A percentile compares a stretch with the other conserved stretches of the same genome.
phyloP scores from a whole-genome alignment of 257 asterid genomes.

The Rubia yunnanensis region DNA sequence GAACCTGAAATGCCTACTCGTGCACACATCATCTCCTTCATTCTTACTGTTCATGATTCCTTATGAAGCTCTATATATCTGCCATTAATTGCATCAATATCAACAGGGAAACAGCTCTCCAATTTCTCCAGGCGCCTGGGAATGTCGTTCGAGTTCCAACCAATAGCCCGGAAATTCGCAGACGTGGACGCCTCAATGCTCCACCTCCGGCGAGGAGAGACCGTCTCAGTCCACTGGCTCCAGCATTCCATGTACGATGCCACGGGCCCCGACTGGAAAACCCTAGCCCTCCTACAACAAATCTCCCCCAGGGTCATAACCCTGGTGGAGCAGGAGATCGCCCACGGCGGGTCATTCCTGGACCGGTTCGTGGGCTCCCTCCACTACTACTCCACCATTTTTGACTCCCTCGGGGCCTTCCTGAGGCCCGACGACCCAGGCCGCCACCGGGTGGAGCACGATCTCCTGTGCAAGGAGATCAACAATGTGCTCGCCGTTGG shows the following conservation, averaged over 20 bases:
- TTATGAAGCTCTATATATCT: no score
- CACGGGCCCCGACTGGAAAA: conserved; percentile 65
- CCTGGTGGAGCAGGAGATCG: conserved; percentile 63
- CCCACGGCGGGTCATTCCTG: conserved; percentile 57
- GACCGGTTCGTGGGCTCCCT: conserved; percentile 72
- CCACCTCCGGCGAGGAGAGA: conserved; percentile 37
- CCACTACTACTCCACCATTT: conserved; percentile 67
- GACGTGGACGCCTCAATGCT: conserved; percentile 32
- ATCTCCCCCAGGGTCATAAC: conserved; percentile 53
- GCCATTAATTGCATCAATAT: no score
- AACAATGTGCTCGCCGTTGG: conserved; percentile 68
- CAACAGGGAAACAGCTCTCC: conserved; percentile 42
- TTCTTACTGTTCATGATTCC: no score
- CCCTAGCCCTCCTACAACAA: conserved; percentile 44
- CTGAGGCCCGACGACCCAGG: conserved; percentile 33
- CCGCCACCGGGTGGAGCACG: conserved; percentile 50
- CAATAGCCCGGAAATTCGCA: conserved; percentile 42
- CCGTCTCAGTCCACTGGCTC: conserved; percentile 64
- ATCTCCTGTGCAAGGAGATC: conserved; percentile 51
- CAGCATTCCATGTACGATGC: conserved; percentile 76
- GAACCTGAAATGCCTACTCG: no score
- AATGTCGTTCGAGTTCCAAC: conserved; percentile 57
- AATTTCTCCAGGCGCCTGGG: conserved; percentile 56
- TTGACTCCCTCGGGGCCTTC: conserved; percentile 64
- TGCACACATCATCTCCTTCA: no score